phyloP scores from a whole-genome alignment of 257 asterid species.

The Salvia rosmarinus region DNA sequence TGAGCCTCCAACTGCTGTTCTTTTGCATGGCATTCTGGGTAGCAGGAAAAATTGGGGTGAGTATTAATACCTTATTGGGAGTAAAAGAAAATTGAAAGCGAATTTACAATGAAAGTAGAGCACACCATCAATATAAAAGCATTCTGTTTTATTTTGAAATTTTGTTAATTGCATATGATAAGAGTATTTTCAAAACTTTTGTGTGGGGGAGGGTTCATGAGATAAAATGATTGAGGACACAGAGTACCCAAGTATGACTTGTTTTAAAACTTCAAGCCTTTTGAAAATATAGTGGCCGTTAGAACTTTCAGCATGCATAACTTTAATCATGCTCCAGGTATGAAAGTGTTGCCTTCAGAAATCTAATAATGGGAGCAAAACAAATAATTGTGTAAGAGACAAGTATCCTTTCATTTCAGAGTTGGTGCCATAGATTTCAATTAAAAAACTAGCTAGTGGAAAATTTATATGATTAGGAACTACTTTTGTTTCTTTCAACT shows the following conservation, averaged over 20 bases:
- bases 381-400: not conserved
- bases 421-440: not conserved
- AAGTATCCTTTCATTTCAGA: too few relatives aligned
- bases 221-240: too few relatives aligned
- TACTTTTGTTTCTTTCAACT: not conserved
- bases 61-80: conserved; percentile 37
- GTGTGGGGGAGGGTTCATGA: too few relatives aligned
- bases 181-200: not conserved
- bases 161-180: not conserved
- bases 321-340: not conserved
- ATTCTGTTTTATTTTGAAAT: conserved; percentile 3
- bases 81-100: conserved; percentile 24
- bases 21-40: conserved; percentile 96
- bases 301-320: not conserved
- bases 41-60: conserved; percentile 98
- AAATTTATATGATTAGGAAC: not conserved
- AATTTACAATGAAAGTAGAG: conserved; percentile 5
- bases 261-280: too few relatives aligned
- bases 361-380: not conserved
- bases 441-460: not conserved
- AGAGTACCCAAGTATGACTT: too few relatives aligned
- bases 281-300: not conserved
- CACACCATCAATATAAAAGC: not conserved
- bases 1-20: conserved; percentile 95
- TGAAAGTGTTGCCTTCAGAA: not conserved